Conservation (phyloP, 305 asterid genomes). For the Fraxinus velutina region DNA sequence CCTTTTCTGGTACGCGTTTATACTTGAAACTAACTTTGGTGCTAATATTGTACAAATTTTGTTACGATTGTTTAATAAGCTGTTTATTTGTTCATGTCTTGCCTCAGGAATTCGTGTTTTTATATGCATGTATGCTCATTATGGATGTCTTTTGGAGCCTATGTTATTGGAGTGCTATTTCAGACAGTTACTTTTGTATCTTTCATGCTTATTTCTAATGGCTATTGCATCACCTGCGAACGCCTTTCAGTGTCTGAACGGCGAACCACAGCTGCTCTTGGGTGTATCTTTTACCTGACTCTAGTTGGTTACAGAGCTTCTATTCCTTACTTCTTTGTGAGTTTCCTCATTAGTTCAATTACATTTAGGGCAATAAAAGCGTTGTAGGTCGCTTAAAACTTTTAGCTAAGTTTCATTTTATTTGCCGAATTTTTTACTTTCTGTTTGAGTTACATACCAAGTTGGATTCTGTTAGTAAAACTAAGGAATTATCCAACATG, state of each 20-base stretch:
- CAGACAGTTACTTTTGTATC: constrained; percentile 62
- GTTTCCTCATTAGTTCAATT: constrained; percentile 22
- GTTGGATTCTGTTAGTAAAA: background rate
- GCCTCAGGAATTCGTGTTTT: constrained; percentile 69
- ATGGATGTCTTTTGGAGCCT: constrained; percentile 91
- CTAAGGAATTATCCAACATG: background rate
- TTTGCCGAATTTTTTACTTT: background rate
- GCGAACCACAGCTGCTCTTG: constrained; percentile 56
- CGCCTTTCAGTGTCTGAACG: constrained; percentile 69
- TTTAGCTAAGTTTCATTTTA: background rate
- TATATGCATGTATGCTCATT: constrained; percentile 60
- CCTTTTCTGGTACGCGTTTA: constrained; percentile 65
- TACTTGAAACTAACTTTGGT: background rate
- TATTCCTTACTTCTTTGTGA: constrained; percentile 74
- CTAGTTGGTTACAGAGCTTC: constrained; percentile 85
- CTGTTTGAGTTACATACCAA: background rate
- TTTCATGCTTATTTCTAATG: constrained; percentile 71
- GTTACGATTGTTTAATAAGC: background rate
- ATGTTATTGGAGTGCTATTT: constrained; percentile 65
- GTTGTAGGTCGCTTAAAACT: background rate
- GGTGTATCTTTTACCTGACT: constrained; percentile 66
- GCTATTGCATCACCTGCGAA: constrained; percentile 77
- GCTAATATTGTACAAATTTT: background rate
- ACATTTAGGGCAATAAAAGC: background rate
- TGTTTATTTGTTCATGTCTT: background rate